Evolutionary conservation across 352 stramenopile genomes (phyloP).

Genomic region (Poterioochromonas sp.): DNA sequence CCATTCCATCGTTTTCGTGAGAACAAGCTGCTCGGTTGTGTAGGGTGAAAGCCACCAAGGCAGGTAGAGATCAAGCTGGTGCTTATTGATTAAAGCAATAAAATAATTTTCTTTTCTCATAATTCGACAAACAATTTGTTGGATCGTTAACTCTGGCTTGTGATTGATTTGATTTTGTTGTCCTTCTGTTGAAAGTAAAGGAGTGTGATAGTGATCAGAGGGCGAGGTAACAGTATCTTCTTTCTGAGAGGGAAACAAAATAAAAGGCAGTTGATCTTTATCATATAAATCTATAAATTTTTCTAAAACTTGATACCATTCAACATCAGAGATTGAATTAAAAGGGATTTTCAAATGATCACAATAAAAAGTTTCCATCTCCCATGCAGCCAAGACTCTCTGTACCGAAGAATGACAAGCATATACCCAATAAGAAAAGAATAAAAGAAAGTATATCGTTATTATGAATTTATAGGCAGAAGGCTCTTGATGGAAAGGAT

Average conservation of each 20-base stretch:
- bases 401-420: constrained; percentile 55
- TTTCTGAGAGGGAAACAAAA: too few species aligned
- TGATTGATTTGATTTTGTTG: constrained; percentile 58
- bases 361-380: constrained; percentile 79
- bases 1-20: constrained; percentile 70
- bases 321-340: constrained; percentile 65
- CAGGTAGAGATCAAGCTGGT: constrained; percentile 72
- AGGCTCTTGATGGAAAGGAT: constrained; percentile 40
- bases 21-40: constrained; percentile 29
- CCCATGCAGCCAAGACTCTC: constrained; percentile 67
- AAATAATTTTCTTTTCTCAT: constrained; percentile 97
- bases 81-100: constrained; percentile 86
- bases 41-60: constrained; percentile 36
- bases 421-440: constrained; percentile 80
- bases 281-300: constrained; percentile 68
- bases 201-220: constrained; percentile 63
- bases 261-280: constrained; percentile 51
- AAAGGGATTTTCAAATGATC: constrained; percentile 63
- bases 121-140: constrained; percentile 87
- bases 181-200: too few species aligned
- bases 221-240: too few species aligned
- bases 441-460: constrained; percentile 81
- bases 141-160: constrained; percentile 57
- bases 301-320: constrained; percentile 76
- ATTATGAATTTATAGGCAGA: constrained; percentile 48